A percentile compares a stretch with the other conserved stretches of the same genome.
Evolutionary conservation across 208 protist genomes (phyloP).

Genomic region (Trypanosoma melophagium): DNA sequence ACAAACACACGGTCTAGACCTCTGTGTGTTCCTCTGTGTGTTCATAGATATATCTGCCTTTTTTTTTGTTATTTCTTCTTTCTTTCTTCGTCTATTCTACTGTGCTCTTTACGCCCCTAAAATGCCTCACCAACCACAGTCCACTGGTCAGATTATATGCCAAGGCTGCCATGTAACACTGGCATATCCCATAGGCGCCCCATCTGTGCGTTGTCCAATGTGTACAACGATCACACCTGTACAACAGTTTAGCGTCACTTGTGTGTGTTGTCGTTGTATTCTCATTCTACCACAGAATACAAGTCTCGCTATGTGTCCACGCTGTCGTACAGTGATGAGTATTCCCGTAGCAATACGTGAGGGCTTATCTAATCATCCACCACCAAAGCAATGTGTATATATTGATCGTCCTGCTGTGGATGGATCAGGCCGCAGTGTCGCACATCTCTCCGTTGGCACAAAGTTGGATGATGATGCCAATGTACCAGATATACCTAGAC

Average conservation of each 20-base stretch:
- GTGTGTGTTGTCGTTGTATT: constrained; percentile 77
- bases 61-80: constrained; percentile 13
- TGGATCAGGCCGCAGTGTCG: constrained; percentile 36
- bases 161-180: constrained; percentile 74
- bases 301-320: constrained; percentile 81
- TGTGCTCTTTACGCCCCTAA: not conserved
- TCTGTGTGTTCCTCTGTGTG: too few species aligned
- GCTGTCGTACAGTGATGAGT: constrained; percentile 83
- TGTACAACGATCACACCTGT: constrained; percentile 79
- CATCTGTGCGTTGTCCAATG: constrained; percentile 83
- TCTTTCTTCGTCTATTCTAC: not conserved
- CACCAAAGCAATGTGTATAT: constrained; percentile 80
- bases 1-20: too few species aligned
- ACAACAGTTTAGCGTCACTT: constrained; percentile 80
- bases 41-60: constrained; percentile 26
- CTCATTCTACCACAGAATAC: constrained; percentile 87
- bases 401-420: constrained; percentile 69
- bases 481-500: not conserved
- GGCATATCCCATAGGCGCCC: constrained; percentile 83
- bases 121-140: constrained; percentile 64
- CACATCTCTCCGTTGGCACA: constrained; percentile 67
- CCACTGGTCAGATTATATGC: constrained; percentile 79
- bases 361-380: constrained; percentile 46
- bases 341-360: constrained; percentile 83
- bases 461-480: constrained; percentile 64